Base-by-base conservation (phyloP, 1,284 basidiomycete genomes). In the Phlebopus sp. region DNA sequence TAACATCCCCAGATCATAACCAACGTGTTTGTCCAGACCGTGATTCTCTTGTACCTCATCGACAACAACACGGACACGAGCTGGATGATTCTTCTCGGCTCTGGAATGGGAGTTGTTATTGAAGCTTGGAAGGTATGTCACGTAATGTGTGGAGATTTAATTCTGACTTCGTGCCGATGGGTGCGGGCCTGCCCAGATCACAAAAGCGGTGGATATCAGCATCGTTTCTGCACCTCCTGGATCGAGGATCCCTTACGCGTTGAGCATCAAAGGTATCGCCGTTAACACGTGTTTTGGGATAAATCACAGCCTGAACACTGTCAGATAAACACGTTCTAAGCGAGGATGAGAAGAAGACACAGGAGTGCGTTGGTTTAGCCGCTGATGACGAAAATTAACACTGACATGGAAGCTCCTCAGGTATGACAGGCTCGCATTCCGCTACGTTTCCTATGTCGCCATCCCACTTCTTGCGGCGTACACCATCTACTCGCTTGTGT, bases 301-400 rank as follows among this genome's bases (percentile, higher is more conserved):
- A 25, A 21, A 31, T 38, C 18, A 32, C 46, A 11, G 49, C 45
- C 42, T 52, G 14, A 53, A 29, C 25, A 37, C 42, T 18, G 51
- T 53, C 44, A 89, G 92, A 95, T 72, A 97, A 97, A 69, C 93
- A 97, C 63, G 85, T 92, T 50, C 76, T 97, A 11, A 88, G 78
- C 52, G 93, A 96, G 61, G 94, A 97, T 58, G 96, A 98, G 72
- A 92, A 90, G 75, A 94, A 89, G 72, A 97, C 96, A n/a, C 93
- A 97, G 68, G 93, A 97, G 84, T 95, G 73, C 66, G 86, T 66
- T 17, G 31, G 48, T 14, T 34, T 17, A 41, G 38, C 25, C 10
- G 14, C 19, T 14, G 8, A 21, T 23, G 7, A 62, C 60, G 37
- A 62, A 71, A 58, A 53, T 37, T 53, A 51, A 37, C 7, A 18